Evolutionary conservation across 257 asterid species (phyloP), one percentile per base, ranked within the genome.

Genomic region (Solanum sejunctum): DNA sequence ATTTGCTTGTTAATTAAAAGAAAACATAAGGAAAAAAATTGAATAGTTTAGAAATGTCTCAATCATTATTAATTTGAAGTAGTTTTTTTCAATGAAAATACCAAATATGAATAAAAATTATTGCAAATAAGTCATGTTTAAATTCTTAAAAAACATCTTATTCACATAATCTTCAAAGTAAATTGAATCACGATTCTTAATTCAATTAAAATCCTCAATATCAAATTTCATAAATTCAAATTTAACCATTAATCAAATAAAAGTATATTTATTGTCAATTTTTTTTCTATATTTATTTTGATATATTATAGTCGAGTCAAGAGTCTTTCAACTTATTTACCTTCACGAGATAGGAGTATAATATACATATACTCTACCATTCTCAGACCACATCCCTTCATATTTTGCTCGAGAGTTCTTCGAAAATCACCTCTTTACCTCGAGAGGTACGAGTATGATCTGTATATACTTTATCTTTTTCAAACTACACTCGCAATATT

Each of bases 401-500:
- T 32, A 32, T 32, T 32, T 32, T 32, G 3, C 36, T 32, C 3
- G 36, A 10, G 2, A 0, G 1, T 4, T 3, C 7, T 9, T 6
- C 6, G 1, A 58, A 58, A n/a, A 10, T 0, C 20, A 20, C 10
- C 3, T 58, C 10, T n/a, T 10, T n/a, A 17, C 2, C 23, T 17
- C 12, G 3, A 18, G 3, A 20, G 0, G 2, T 10, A n/a, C 0
- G 0, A 0, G 21, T 10, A n/a, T 10, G 1, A 10, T 10, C 0
- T 0, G 3, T 32, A 10, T 60, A n/a, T 0, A 4, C 2, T 60
- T 7, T n/a, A 60, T 0, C 15, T 13, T n/a, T n/a, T 15, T 60
- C 15, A 10, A n/a, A 4, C 1, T 4, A n/a, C 0, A 60, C 5
- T 0, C 0, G 0, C 4, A 10, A 13, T n/a, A 4, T 60, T 58